Evolutionary conservation across 2,329 filamentous ascomycete species (phyloP).

Genomic region (Exophiala sp.): DNA sequence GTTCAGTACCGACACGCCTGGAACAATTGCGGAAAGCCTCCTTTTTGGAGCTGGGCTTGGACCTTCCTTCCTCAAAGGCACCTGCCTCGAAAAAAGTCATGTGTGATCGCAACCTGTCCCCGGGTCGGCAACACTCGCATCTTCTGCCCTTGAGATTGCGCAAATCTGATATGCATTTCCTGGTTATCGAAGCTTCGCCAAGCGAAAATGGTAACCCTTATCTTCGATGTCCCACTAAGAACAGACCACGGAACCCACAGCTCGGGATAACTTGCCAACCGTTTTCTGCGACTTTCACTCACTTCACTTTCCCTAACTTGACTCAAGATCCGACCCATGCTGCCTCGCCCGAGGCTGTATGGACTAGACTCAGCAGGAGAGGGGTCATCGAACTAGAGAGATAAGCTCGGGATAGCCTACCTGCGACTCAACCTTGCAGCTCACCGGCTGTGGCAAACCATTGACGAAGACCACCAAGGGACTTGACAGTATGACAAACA

Average conservation of each 20-base stretch:
- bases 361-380: not conserved
- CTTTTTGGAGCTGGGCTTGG: not conserved
- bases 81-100: not conserved
- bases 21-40: too few species aligned
- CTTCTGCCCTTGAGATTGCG: not conserved
- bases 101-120: not conserved
- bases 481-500: not conserved
- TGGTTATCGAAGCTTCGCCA: not conserved
- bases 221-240: not conserved
- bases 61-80: not conserved
- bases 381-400: not conserved
- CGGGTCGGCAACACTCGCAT: not conserved
- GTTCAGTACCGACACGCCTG: not conserved
- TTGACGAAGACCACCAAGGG: not conserved
- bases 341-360: not conserved
- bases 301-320: not conserved
- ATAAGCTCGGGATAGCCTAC: constrained; percentile 11
- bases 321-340: not conserved
- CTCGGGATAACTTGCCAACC: constrained; percentile 7
- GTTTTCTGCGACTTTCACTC: not conserved
- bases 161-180: not conserved
- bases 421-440: not conserved
- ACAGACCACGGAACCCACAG: not conserved
- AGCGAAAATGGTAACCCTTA: not conserved
- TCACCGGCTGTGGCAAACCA: not conserved